Evolutionary conservation across 805 yeast genomes (phyloP).

Genomic region (Candida cerambycidarum): DNA sequence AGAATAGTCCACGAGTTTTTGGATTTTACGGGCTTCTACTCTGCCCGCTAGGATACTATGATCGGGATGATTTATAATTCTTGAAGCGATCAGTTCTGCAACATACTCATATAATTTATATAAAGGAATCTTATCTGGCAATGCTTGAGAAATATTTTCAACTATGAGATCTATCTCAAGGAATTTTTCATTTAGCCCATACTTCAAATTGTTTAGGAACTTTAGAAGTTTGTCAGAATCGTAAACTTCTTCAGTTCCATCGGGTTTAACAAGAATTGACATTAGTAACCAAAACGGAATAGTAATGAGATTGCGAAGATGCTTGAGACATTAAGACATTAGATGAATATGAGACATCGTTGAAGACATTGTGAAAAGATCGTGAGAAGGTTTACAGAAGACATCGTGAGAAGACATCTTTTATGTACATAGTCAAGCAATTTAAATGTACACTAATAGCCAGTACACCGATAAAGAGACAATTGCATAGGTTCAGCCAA

Average conservation of each 20-base stretch:
- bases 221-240: constrained; percentile 11
- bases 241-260: constrained; percentile 12
- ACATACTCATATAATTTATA: constrained; percentile 27
- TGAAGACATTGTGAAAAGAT: no score
- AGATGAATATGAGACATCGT: no score
- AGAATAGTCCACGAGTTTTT: constrained; percentile 15
- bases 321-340: background rate
- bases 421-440: background rate
- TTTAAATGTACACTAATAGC: no score
- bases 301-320: constrained; percentile 1
- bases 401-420: background rate
- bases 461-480: background rate
- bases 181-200: constrained; percentile 16
- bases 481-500: background rate
- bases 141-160: constrained; percentile 15
- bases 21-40: constrained; percentile 31
- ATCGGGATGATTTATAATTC: constrained; percentile 35
- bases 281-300: background rate
- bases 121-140: constrained; percentile 19
- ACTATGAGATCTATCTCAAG: constrained; percentile 19
- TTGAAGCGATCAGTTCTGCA: constrained; percentile 35
- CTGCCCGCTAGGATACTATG: constrained; percentile 38
- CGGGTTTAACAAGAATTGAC: constrained; percentile 6
- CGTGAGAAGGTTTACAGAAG: no score
- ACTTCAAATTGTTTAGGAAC: constrained; percentile 13